Evolutionary conservation across 495 filamentous ascomycete genomes (phyloP), one percentile per base, ranked within the genome.

Genomic region (Tuber umbilicatum): DNA sequence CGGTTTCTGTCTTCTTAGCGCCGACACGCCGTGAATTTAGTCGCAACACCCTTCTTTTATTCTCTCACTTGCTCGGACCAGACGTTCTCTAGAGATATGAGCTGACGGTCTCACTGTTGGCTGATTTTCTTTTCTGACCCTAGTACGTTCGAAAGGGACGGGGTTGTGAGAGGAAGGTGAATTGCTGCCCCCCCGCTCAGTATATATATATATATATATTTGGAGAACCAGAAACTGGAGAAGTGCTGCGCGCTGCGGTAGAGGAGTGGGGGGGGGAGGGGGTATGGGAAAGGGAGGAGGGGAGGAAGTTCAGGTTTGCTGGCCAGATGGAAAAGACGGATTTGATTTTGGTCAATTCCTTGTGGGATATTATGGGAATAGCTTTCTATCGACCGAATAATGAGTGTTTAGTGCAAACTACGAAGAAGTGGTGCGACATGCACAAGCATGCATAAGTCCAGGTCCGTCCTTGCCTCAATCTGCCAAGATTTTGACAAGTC

Each of bases 41-140:
- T 17, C 31, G 55, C 55, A 31, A 16, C 55, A 27, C 45, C 50
- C n/a, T 27, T n/a, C 7, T 50, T 60, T 14, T 60, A 27, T 60
- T 31, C 50, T 64, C 55, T 64, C 55, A 64, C n/a, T 64, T 31
- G 55, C 55, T 64, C 55, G 7, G 55, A 31, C 55, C 55, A 64
- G 55, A 5, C 27, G 9, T 64, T 31, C 55, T 14, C 27, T 5
- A 78, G 60, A 31, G 68, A 40, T 43, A 67, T 78, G 71, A 74
- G 74, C 71, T 70, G 71, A 77, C 69, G 50, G 47, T 42, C 69
- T 40, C 73, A 79, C 41, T 69, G 69, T 69, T 74, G 60, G 72
- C 76, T 78, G 71, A 77, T 77, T 47, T 40, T 67, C 55, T 64
- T 64, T 31, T 27, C 55, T 31, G 12, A 64, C 55, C 55, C 55